Evolutionary conservation across 305 asterid genomes (phyloP).

Genomic region (Fraxinus albicans): DNA sequence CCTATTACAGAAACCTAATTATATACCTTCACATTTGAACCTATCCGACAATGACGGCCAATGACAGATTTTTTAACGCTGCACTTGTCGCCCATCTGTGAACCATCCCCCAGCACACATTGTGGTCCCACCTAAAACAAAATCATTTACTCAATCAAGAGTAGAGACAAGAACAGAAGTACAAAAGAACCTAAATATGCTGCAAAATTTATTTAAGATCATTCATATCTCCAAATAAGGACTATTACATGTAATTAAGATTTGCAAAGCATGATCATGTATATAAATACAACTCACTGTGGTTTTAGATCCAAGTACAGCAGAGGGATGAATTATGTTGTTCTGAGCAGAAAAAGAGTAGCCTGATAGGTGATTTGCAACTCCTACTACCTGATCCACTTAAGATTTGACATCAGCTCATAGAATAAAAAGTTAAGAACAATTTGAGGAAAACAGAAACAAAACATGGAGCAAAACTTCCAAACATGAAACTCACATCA

Average conservation of each 20-base stretch:
- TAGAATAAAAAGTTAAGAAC: neutral
- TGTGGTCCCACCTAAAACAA: slow-evolving; percentile 88
- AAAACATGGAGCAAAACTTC: slow-evolving; percentile 17
- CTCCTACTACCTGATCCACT: slow-evolving; percentile 77
- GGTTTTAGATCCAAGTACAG: slow-evolving; percentile 80
- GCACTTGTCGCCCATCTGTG: slow-evolving; percentile 95
- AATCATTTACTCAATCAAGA: slow-evolving; percentile 12
- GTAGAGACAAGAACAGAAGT: slow-evolving; percentile 6
- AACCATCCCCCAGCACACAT: slow-evolving; percentile 96
- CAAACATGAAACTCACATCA: slow-evolving; percentile 57
- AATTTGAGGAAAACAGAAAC: neutral
- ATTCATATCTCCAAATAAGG: slow-evolving; percentile 13
- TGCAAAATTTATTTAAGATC: slow-evolving; percentile 17
- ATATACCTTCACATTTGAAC: slow-evolving; percentile 92
- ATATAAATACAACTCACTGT: slow-evolving; percentile 61
- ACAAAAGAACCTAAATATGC: neutral
- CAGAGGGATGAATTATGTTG: slow-evolving; percentile 83
- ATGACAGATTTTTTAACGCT: slow-evolving; percentile 93
- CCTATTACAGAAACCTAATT: neutral
- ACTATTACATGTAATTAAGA: slow-evolving; percentile 2
- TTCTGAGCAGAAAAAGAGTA: slow-evolving; percentile 85
- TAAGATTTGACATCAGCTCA: slow-evolving; percentile 12
- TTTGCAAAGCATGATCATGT: slow-evolving; percentile 33
- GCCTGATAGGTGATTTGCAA: slow-evolving; percentile 87
- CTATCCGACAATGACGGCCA: slow-evolving; percentile 97